A percentile compares a stretch with the other conserved stretches of the same genome.
Evolutionary conservation across 2,329 filamentous ascomycete species (phyloP).

Genomic region (Plectosphaerella plurivora): DNA sequence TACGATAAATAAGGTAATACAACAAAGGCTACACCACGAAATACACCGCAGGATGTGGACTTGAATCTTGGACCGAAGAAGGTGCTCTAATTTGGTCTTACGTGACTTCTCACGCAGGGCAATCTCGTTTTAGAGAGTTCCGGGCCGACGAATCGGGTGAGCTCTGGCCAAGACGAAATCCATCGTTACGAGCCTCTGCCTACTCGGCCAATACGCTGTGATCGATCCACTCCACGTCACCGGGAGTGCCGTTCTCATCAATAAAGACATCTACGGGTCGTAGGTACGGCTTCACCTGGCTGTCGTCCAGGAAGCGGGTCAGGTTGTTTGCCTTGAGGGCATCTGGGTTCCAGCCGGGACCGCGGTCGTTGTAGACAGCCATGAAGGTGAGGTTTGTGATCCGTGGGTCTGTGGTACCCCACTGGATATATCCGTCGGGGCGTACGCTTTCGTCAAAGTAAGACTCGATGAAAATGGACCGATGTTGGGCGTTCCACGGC

Average conservation of each 20-base stretch:
- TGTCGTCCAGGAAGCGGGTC: constrained; percentile 38
- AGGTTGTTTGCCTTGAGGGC: constrained; percentile 34
- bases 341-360: constrained; percentile 49
- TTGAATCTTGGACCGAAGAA: too few relatives aligned
- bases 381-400: constrained; percentile 44
- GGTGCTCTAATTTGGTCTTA: too few relatives aligned
- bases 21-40: too few relatives aligned
- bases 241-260: constrained; percentile 4
- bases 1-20: too few relatives aligned
- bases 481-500: constrained; percentile 58
- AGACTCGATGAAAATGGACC: constrained; percentile 50
- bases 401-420: constrained; percentile 34
- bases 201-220: constrained; percentile 6
- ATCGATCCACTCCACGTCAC: constrained; percentile 10
- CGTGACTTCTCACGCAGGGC: too few relatives aligned
- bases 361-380: constrained; percentile 49
- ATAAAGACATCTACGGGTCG: constrained; percentile 9
- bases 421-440: constrained; percentile 50
- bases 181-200: too few relatives aligned
- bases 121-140: too few relatives aligned
- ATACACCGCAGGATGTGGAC: too few relatives aligned
- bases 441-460: constrained; percentile 51
- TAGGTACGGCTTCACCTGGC: constrained; percentile 19
- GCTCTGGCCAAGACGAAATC: not conserved
- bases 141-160: not conserved